These are phyloP conservation scores for Suillus discolor DNA, from an alignment of 768 basidiomycete species.

Conservation along the genomic window DNA sequence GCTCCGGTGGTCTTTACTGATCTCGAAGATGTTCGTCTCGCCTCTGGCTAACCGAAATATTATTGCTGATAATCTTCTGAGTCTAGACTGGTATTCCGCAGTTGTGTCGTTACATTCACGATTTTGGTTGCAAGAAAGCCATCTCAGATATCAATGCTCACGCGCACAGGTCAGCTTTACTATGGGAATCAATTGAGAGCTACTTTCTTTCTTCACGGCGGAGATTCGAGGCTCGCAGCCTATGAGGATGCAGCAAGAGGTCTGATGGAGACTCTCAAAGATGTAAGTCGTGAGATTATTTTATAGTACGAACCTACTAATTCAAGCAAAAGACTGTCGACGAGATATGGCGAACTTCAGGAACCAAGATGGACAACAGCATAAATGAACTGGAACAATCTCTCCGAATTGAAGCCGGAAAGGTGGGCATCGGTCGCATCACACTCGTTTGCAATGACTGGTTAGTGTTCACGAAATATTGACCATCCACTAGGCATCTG, in stretches of 20 bases:
- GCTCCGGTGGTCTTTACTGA: neutral
- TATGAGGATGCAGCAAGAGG: conserved; percentile 1
- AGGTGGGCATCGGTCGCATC: neutral
- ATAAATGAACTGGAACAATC: neutral
- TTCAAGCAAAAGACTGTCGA: neutral
- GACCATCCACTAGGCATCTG: neutral
- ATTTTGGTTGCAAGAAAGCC: neutral
- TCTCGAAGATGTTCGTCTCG: neutral
- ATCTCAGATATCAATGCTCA: neutral
- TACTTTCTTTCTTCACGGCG: neutral
- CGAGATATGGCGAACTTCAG: neutral
- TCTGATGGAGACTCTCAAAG: neutral
- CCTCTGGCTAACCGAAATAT: neutral
- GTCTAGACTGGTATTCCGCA: conserved; percentile 1
- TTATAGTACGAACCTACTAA: neutral
- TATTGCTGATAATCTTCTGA: neutral
- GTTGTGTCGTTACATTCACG: neutral
- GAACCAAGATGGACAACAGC: neutral
- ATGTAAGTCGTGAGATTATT: neutral
- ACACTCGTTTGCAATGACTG: neutral
- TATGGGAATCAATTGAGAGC: neutral
- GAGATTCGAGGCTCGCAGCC: neutral
- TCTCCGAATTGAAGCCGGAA: neutral
- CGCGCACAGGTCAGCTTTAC: neutral
- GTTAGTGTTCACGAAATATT: neutral